Percentiles rank a stretch among this genome's conserved stretches.
Conservation (phyloP, 108 stramenopile genomes). For the Pelagomonas calceolata region DNA sequence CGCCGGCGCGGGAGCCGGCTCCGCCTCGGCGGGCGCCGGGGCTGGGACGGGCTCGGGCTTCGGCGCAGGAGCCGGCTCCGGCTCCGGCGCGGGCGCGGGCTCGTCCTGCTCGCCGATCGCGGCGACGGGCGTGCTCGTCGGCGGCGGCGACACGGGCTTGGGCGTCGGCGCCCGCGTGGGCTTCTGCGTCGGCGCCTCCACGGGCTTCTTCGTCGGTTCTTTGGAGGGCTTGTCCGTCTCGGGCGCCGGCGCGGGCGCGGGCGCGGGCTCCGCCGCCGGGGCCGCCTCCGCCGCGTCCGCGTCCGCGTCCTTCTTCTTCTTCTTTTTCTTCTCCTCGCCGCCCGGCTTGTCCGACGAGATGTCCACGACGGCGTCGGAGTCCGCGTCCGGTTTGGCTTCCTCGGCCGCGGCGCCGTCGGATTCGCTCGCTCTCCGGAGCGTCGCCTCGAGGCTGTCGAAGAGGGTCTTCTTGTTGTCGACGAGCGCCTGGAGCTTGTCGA, state of each 20-base stretch:
- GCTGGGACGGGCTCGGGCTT: background rate
- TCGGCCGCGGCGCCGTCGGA: no score
- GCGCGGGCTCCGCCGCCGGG: no score
- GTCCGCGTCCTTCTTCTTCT: background rate
- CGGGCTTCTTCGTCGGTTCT: no score
- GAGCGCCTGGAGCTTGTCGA: background rate
- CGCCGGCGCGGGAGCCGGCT: background rate
- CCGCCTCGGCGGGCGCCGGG: background rate
- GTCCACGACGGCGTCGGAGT: no score
- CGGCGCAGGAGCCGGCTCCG: background rate
- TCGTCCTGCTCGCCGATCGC: background rate
- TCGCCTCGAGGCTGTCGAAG: background rate
- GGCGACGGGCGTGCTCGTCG: background rate
- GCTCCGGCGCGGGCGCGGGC: background rate
- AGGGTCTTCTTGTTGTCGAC: background rate
- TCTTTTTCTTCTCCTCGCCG: background rate
- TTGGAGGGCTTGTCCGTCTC: no score
- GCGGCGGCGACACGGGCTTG: background rate
- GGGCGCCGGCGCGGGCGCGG: no score
- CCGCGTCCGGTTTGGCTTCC: no score
- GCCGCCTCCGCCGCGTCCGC: background rate
- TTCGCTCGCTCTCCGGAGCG: no score
- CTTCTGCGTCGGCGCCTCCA: background rate
- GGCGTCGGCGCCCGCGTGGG: background rate
- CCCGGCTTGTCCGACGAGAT: no score